Conservation (phyloP, 768 basidiomycete species). For the Rickenella mellea region DNA sequence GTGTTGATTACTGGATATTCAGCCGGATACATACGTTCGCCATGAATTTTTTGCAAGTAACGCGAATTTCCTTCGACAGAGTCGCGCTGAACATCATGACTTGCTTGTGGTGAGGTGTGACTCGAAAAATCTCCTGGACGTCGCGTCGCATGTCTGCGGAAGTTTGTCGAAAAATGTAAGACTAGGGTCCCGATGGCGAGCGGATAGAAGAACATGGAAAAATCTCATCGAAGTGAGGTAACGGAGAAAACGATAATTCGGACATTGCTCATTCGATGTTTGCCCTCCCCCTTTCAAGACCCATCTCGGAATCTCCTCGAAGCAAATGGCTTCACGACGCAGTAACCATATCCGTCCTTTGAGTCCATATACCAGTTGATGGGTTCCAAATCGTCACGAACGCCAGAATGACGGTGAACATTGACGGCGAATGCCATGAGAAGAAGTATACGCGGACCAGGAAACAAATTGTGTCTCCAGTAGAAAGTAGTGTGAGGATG, state of each 20-base stretch:
- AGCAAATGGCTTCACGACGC: no score
- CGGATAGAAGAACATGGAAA: conserved; percentile 39
- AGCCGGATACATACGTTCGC: conserved; percentile 64
- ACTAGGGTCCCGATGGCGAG: conserved; percentile 41
- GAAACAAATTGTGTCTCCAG: no score
- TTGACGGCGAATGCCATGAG: conserved; percentile 37
- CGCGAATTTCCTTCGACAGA: conserved; percentile 90
- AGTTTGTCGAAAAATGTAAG: conserved; percentile 64
- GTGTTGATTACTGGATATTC: background rate
- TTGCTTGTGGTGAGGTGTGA: conserved; percentile 99
- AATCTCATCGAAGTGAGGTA: conserved; percentile 24
- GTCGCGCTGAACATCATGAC: conserved; percentile 99
- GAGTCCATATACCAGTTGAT: conserved; percentile 1
- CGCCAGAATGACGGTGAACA: conserved; percentile 29
- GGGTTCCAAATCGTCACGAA: conserved; percentile 4
- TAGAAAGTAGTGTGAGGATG: conserved; percentile 27
- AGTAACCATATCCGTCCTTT: conserved; percentile 6
- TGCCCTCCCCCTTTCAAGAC: no score
- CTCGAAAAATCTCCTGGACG: conserved; percentile 99
- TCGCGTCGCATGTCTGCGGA: conserved; percentile 99
- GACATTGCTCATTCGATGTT: conserved; percentile 23
- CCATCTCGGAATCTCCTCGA: no score
- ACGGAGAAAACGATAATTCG: conserved; percentile 23
- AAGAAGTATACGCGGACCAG: conserved; percentile 15
- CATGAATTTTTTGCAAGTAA: conserved; percentile 99